Conservation (phyloP, 768 basidiomycete genomes). For the Kwoniella europaea region DNA sequence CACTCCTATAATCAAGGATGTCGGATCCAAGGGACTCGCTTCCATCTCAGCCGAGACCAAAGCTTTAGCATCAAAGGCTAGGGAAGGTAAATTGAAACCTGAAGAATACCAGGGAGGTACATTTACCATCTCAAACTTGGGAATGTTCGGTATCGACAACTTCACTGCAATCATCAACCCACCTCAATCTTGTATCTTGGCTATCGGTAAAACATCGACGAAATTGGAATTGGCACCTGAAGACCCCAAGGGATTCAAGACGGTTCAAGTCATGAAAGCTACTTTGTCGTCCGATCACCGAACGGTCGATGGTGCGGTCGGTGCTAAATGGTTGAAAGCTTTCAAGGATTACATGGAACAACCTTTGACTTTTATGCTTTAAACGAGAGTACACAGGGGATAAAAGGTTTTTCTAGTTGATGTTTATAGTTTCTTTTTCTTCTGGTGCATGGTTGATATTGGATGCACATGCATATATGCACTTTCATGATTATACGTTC, state of each 20-base stretch:
- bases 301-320: slow-evolving; percentile 94
- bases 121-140: slow-evolving; percentile 98
- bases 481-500: not conserved
- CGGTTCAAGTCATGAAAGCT: slow-evolving; percentile 87
- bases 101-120: slow-evolving; percentile 99
- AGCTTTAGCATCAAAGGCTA: slow-evolving; percentile 88
- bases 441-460: not conserved
- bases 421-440: not conserved
- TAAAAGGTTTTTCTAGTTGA: not conserved
- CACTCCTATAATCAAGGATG: slow-evolving; percentile 95
- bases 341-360: slow-evolving; percentile 98
- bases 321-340: slow-evolving; percentile 85
- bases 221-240: slow-evolving; percentile 84
- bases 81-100: slow-evolving; percentile 93
- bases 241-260: slow-evolving; percentile 94
- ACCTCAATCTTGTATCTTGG: slow-evolving; percentile 96
- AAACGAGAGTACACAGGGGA: not conserved
- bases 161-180: slow-evolving; percentile 99
- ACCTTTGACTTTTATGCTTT: slow-evolving; percentile 95
- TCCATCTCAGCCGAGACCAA: slow-evolving; percentile 92
- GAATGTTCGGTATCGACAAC: slow-evolving; percentile 87
- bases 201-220: slow-evolving; percentile 85
- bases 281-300: slow-evolving; percentile 95
- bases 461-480: slow-evolving; percentile 12
- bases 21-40: slow-evolving; percentile 87